Base-by-base conservation (phyloP, 805 yeast species). In the Candida khao-thaluensis region DNA sequence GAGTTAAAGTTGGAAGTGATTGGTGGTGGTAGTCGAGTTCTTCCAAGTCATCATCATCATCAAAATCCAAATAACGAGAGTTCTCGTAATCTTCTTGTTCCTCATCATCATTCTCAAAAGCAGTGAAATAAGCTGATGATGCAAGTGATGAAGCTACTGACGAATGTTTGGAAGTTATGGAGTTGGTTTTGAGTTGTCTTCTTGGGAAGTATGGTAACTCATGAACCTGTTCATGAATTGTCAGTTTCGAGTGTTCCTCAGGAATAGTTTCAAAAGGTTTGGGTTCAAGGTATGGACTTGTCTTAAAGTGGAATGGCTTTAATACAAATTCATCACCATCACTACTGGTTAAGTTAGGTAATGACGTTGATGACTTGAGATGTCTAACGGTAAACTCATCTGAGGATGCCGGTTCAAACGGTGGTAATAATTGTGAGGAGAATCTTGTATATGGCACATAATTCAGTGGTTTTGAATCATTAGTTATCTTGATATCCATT, bases 401-500 rank as follows among this genome's bases (percentile, higher is more conserved):
- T 22, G 24, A 8, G n/a, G n/a, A n/a, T 22, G 7, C 24, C 7
- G 29, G 36, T 20, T 42, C 46, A 30, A 48, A 48, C 10, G 52
- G 50, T 7, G 52, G 52, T n/a, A 48, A 30, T 15, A 48, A 29
- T 4, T 39, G 30, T 10, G 14, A 23, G 8, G 40, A 14, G 9
- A 26, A 24, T 11, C 35, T 32, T n/a, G 28, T 18, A 29, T 24
- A 43, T 5, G 47, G 42, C 1, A 38, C 25, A 28, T 43, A 43
- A 35, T 44, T 47, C 6, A 16, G 16, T 8, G 48, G 51, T 23
- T 44, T 43, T 2, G 50, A 30, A 21, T 47, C 51, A 17, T 40
- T 30, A 5, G 51, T 47, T 7, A 47, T 33, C 14, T 45, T 40
- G 7, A 52, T 50, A 28, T 45, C 38, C 14, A 52, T 44, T 5